Conservation (phyloP, 2,329 filamentous ascomycete genomes). For the Zymoseptoria brevis region DNA sequence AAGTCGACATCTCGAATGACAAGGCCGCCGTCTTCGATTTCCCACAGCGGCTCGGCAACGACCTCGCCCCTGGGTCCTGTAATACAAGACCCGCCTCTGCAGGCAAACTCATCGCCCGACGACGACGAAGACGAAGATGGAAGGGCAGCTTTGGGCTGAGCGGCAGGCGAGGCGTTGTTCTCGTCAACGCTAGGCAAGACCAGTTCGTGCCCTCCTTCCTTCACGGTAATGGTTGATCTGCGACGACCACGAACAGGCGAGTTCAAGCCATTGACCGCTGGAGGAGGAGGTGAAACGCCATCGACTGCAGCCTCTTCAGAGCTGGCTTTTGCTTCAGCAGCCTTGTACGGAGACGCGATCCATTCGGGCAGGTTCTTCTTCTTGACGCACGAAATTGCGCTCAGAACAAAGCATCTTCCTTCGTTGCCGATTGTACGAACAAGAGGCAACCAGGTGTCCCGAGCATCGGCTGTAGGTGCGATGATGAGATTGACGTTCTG, state of each 20-base stretch:
- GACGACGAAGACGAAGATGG: not conserved
- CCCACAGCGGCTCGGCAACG: slow-evolving; percentile 74
- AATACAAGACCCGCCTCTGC: slow-evolving; percentile 74
- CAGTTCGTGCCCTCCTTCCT: slow-evolving; percentile 50
- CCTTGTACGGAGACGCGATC: slow-evolving; percentile 36
- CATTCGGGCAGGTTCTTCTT: slow-evolving; percentile 50
- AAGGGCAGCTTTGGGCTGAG: slow-evolving; percentile 5
- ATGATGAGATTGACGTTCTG: slow-evolving; percentile 84
- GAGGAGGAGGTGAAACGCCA: not conserved
- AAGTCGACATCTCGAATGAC: slow-evolving; percentile 71
- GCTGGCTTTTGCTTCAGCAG: not conserved
- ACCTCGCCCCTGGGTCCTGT: slow-evolving; percentile 73
- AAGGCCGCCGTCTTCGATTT: slow-evolving; percentile 58
- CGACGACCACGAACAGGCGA: slow-evolving; percentile 24
- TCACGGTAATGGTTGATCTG: slow-evolving; percentile 33
- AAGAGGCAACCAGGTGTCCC: slow-evolving; percentile 74
- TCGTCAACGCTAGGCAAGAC: slow-evolving; percentile 33
- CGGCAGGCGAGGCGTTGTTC: slow-evolving; percentile 5
- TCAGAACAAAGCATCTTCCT: slow-evolving; percentile 77
- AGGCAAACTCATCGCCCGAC: slow-evolving; percentile 48
- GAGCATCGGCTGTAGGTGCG: slow-evolving; percentile 79
- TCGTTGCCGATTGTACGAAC: slow-evolving; percentile 77
- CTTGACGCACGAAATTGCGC: slow-evolving; percentile 72
- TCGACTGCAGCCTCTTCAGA: not conserved
- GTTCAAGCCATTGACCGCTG: slow-evolving; percentile 4